These are phyloP conservation scores for Rhizopus arrhizus DNA, from an alignment of 371 early-diverging fungal species.

Conservation along the genomic window DNA sequence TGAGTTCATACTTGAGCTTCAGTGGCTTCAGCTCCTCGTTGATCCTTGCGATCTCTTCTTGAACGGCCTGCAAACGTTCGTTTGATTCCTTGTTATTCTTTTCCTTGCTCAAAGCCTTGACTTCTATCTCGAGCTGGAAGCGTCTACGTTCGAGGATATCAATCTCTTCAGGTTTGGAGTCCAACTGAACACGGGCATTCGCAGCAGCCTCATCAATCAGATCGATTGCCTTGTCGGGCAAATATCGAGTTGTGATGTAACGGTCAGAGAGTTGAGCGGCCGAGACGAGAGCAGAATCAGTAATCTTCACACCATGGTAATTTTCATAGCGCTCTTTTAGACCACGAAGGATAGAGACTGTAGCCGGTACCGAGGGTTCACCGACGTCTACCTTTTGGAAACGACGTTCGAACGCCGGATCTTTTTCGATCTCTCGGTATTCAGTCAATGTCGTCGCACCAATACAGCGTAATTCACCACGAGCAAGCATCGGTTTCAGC, in stretches of 20 bases:
- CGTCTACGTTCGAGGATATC: constrained; percentile 89
- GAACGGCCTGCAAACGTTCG: constrained; percentile 76
- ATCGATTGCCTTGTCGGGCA: constrained; percentile 89
- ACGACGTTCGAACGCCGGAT: constrained; percentile 89
- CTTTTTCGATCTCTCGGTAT: constrained; percentile 84
- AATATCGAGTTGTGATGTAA: constrained; percentile 78
- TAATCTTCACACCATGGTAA: constrained; percentile 85
- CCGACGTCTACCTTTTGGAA: constrained; percentile 84
- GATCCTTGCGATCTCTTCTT: constrained; percentile 81
- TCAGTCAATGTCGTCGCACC: constrained; percentile 92
- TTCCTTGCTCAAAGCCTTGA: constrained; percentile 90
- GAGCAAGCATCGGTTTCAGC: constrained; percentile 86
- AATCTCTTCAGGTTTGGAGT: constrained; percentile 94
- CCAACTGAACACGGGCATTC: constrained; percentile 90
- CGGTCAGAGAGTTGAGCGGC: constrained; percentile 80
- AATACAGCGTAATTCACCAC: constrained; percentile 84
- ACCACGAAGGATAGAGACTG: constrained; percentile 85
- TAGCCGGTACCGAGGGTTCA: constrained; percentile 81
- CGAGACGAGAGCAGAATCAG: constrained; percentile 78
- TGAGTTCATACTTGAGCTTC: constrained; percentile 82
- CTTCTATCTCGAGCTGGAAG: constrained; percentile 94
- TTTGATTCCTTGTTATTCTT: constrained; percentile 80
- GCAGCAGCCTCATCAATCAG: constrained; percentile 94
- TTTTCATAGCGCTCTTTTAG: constrained; percentile 84
- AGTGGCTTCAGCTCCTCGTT: constrained; percentile 88